These are phyloP conservation scores for Thermothielavioides terrestris DNA, from an alignment of 495 filamentous ascomycete species.

Conservation along the genomic window DNA sequence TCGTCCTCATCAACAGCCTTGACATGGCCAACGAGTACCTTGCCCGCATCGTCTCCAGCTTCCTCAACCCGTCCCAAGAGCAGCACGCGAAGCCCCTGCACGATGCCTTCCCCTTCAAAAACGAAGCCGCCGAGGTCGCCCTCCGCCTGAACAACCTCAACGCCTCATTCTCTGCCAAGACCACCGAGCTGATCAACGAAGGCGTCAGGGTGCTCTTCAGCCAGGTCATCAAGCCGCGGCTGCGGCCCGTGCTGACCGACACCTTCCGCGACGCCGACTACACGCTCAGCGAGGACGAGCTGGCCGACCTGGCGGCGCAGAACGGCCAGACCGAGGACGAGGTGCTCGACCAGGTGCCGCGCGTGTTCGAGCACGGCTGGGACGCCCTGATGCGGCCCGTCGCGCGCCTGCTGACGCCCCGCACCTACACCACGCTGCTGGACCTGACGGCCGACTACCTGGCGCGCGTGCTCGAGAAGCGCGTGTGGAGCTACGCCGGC, in stretches of 20 bases:
- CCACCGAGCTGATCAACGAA: constrained; percentile 71
- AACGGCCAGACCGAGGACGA: constrained; percentile 47
- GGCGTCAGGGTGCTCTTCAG: constrained; percentile 77
- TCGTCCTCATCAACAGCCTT: constrained; percentile 90
- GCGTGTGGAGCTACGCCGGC: constrained; percentile 73
- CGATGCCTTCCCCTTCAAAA: constrained; percentile 67
- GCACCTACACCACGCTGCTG: constrained; percentile 60
- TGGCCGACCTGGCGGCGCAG: constrained; percentile 38
- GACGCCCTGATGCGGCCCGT: constrained; percentile 74
- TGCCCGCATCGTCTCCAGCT: constrained; percentile 68
- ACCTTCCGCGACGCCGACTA: constrained; percentile 92
- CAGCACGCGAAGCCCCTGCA: constrained; percentile 35
- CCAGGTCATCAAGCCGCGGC: constrained; percentile 74
- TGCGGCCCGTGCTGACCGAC: constrained; percentile 78
- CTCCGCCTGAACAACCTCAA: constrained; percentile 60
- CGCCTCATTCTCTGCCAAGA: constrained; percentile 62
- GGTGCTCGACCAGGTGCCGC: constrained; percentile 52
- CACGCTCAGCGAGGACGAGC: constrained; percentile 42
- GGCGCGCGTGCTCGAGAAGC: constrained; percentile 70
- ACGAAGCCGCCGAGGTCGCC: constrained; percentile 59
- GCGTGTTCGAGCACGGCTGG: constrained; percentile 74
- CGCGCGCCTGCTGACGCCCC: constrained; percentile 70
- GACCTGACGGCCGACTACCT: constrained; percentile 65
- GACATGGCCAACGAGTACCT: constrained; percentile 86
- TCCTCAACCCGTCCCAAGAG: constrained; percentile 41